Percentiles rank a stretch among this genome's conserved stretches.
Conservation (phyloP, 1,284 basidiomycete species). For the Fomitopsis betulina region DNA sequence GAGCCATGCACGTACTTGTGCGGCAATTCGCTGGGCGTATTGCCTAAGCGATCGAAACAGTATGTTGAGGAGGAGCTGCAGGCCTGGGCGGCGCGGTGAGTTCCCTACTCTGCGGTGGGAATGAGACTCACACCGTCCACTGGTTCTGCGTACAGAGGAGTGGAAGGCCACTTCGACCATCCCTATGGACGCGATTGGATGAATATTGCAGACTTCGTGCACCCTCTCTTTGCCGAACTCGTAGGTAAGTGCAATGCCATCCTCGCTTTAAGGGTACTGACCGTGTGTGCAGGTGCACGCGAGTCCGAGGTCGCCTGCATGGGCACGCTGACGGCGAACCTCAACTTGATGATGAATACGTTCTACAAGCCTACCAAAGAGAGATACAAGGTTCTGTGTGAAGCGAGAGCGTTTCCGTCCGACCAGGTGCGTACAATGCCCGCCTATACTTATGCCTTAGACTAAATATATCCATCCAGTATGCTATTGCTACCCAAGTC, state of each 20-base stretch:
- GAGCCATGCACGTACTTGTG: conserved; percentile 81
- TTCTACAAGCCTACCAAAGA: conserved; percentile 88
- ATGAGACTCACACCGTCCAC: conserved; percentile 5
- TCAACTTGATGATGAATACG: conserved; percentile 90
- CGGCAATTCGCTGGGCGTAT: conserved; percentile 91
- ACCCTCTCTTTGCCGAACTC: conserved; percentile 76
- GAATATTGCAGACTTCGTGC: conserved; percentile 69
- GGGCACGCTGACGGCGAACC: conserved; percentile 90
- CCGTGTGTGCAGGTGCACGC: conserved; percentile 59
- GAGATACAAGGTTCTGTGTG: conserved; percentile 94
- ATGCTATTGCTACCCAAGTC: conserved; percentile 91
- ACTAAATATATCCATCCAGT: conserved; percentile 46
- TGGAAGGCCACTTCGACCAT: conserved; percentile 91
- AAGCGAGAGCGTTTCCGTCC: conserved; percentile 92
- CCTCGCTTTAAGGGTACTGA: background rate
- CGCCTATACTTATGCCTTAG: background rate
- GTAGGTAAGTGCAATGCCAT: conserved; percentile 57
- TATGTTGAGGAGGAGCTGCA: conserved; percentile 82
- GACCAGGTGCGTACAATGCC: conserved; percentile 55
- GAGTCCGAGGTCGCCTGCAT: conserved; percentile 91
- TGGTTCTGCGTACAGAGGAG: conserved; percentile 52
- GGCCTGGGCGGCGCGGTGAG: conserved; percentile 83
- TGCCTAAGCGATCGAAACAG: conserved; percentile 69
- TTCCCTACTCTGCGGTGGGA: background rate
- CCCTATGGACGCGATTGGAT: conserved; percentile 84